Base-by-base conservation (phyloP, 768 basidiomycete species). In the Trametes cubensis region DNA sequence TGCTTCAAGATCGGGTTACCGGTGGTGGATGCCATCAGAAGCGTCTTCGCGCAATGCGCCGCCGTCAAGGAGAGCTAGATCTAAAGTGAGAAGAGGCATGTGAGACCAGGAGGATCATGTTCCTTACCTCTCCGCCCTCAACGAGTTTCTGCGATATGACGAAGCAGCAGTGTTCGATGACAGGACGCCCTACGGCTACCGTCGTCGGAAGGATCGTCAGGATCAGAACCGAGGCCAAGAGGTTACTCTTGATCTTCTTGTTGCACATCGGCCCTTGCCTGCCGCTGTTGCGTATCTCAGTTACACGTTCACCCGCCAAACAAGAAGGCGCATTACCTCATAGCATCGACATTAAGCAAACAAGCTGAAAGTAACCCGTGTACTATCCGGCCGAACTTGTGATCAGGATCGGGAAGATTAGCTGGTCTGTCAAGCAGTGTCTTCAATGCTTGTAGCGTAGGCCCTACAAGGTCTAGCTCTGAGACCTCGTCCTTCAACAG, bases 181-280 rank as follows among this genome's bases (percentile, higher is more conserved):
- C 85, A 2, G 85, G 83, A 49, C 83, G 81, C 48, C 93, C 88
- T 34, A 97, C 74, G 71, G 85, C 85, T 18, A 88, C 80, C 14
- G 78, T 79, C 0, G 84, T 65, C 0, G 93, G 91, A 1, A 94
- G 75, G 23, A 88, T 84, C 0, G 95, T 96, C 45, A 99, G 73
- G 52, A 97, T 81, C 5, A 99, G 81, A 1, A 94, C 94, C 0
- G 88, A 80, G 0, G 93, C 92, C 14, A 98, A 77, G 61, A 98
- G 80, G 73, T 97, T 98, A 69, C 87, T 92, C 76, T 94, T 95
- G 73, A 91, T 81, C 77, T 98, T 98, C 73, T 88, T 86, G 2
- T 83, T 76, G 2, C 90, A 90, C 11, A 90, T 85, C 0, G 80
- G 67, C 0, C 94, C 95, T 61, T 86, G 81, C 49, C 96, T 88